Base-by-base conservation (phyloP, 1,284 basidiomycete genomes). In the Cryptococcus wingfieldii region DNA sequence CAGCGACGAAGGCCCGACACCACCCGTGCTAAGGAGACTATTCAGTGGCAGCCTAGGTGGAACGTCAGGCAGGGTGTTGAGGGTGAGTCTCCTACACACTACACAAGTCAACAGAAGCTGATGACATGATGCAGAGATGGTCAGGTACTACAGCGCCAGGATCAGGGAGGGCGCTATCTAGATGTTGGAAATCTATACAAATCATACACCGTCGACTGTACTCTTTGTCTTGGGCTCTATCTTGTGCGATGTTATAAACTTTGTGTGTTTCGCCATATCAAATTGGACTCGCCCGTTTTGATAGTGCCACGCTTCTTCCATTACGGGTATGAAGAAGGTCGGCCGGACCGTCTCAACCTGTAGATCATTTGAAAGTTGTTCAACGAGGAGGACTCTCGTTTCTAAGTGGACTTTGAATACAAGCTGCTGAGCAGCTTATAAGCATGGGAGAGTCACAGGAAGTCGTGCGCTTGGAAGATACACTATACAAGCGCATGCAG, bases 1-100 rank as follows among this genome's bases (percentile, higher is more conserved):
- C 90, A 94, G 78, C 87, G 89, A 78, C 83, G 95, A 68, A 83
- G 90, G 61, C 90, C 95, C 45, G 94, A 98, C 75, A 97, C 90
- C 39, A 86, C 88, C 31, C 82, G 92, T 50, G 95, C 95, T 53
- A 90, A 89, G 77, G 81, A 88, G 72, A 76, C 82, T n/a, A 82
- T 98, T 45, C 80, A 83, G 31, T 98, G 95, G 95, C 84, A 94
- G 71, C 92, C 94, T n/a, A 82, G 85, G 68, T 98, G 92, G 70
- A 65, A 60, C 55, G 75, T 77, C 62, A 64, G 66, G 62, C 67
- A 70, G 58, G 74, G 74, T 67, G 71, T 75, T 45, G 57, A 59
- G 47, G 57, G 57, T 59, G 47, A 59, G 57, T 49, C 28, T 27
- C 12, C 10, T 19, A 34, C 41, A 25, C 31, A 13, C 28, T n/a